These are phyloP conservation scores for Aspergillus chevalieri DNA, from an alignment of 2,329 filamentous ascomycete species.

Conservation along the genomic window DNA sequence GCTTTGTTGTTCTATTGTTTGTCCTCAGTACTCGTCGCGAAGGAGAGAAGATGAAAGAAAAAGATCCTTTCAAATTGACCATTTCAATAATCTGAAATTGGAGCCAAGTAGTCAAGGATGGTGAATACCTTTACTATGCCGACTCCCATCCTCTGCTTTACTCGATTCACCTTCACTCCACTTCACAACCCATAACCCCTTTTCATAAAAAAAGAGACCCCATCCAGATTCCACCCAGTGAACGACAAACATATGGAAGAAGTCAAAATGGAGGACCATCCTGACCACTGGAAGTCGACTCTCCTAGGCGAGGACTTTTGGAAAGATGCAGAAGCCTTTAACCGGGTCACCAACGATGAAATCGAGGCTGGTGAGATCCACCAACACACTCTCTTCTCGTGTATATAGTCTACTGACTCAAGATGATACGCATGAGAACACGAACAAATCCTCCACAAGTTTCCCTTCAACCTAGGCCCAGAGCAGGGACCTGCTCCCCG, in stretches of 20 bases:
- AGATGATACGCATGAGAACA: constrained; percentile 5
- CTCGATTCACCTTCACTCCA: background rate
- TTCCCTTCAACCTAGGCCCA: constrained; percentile 18
- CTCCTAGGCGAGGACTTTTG: constrained; percentile 25
- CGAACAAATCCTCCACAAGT: constrained; percentile 14
- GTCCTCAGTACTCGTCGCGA: too few species aligned
- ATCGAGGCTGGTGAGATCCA: constrained; percentile 13
- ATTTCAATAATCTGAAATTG: too few species aligned
- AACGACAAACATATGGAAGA: constrained; percentile 1
- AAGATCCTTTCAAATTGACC: too few species aligned
- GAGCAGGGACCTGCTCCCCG: constrained; percentile 4
- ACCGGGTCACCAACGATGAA: constrained; percentile 9
- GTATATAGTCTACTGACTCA: background rate
- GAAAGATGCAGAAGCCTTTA: constrained; percentile 19
- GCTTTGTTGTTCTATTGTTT: too few species aligned
- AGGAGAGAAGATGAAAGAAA: too few species aligned
- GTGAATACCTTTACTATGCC: background rate
- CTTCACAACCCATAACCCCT: background rate
- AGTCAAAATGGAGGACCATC: constrained; percentile 11
- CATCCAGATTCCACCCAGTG: background rate
- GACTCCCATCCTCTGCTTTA: background rate
- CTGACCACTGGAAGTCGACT: constrained; percentile 19
- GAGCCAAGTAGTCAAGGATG: too few species aligned
- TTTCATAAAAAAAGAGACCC: background rate
- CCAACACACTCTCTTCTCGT: background rate